phyloP scores from a whole-genome alignment of 2,329 filamentous ascomycete species.

The Penicillium occitanis region DNA sequence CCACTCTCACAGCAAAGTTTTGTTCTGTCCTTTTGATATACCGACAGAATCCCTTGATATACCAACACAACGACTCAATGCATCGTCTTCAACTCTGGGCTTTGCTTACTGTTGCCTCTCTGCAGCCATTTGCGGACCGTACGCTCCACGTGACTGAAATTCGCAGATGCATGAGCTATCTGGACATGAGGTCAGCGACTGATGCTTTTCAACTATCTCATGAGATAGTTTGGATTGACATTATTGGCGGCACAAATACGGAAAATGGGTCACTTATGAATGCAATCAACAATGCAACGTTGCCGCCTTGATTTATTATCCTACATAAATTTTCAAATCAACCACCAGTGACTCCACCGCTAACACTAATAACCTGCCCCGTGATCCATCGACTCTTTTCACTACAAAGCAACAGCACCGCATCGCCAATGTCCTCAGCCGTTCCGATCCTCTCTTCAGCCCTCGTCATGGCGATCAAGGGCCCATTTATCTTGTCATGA shows the following conservation, averaged over 20 bases:
- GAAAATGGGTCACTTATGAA: slow-evolving; percentile 6
- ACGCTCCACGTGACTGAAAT: neutral
- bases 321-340: neutral
- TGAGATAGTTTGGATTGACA: slow-evolving; percentile 16
- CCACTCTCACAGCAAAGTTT: slow-evolving; percentile 10
- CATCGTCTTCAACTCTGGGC: slow-evolving; percentile 12
- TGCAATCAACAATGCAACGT: neutral
- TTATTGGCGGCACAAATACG: slow-evolving; percentile 6
- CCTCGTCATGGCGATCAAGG: slow-evolving; percentile 30
- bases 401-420: slow-evolving; percentile 40
- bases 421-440: slow-evolving; percentile 46
- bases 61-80: neutral
- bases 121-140: neutral
- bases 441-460: slow-evolving; percentile 38
- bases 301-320: neutral
- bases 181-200: slow-evolving; percentile 5
- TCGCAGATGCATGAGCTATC: slow-evolving; percentile 5
- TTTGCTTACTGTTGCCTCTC: slow-evolving; percentile 1
- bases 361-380: slow-evolving; percentile 45
- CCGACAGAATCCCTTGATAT: neutral
- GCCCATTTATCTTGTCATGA: slow-evolving; percentile 14
- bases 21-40: neutral
- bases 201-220: slow-evolving; percentile 5
- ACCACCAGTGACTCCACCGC: slow-evolving; percentile 36
- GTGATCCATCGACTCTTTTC: slow-evolving; percentile 50